These are phyloP conservation scores for Punctularia strigosozonata DNA, from an alignment of 768 basidiomycete species.

Conservation along the genomic window DNA sequence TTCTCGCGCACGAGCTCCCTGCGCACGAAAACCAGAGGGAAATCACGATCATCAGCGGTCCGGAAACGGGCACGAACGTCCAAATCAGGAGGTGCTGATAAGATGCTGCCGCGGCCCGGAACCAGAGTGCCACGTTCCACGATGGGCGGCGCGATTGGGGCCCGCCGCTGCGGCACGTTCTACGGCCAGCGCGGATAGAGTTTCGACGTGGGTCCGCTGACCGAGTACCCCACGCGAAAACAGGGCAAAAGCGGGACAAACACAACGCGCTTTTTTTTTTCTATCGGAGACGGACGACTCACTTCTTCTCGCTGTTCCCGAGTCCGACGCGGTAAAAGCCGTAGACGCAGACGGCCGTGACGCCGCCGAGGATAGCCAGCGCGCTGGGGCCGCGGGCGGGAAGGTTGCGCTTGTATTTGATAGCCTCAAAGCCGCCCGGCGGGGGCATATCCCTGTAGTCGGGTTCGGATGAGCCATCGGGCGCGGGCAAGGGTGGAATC, in stretches of 20 bases:
- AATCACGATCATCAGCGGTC: too few relatives aligned
- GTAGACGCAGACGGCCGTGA: conserved; percentile 74
- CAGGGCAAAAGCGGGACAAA: background rate
- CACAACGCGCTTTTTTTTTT: conserved; percentile 1
- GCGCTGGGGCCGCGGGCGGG: conserved; percentile 84
- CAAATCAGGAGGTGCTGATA: too few relatives aligned
- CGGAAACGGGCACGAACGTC: too few relatives aligned
- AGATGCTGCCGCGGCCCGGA: conserved; percentile 41
- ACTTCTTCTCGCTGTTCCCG: conserved; percentile 92
- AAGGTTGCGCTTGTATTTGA: conserved; percentile 94
- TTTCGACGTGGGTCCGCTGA: conserved; percentile 62
- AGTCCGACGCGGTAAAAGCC: conserved; percentile 88
- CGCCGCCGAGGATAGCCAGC: conserved; percentile 74
- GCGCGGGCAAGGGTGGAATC: conserved; percentile 5
- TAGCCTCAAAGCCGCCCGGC: conserved; percentile 78
- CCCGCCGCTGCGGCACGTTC: conserved; percentile 45
- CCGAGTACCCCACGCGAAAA: conserved; percentile 13
- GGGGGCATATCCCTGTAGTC: conserved; percentile 92
- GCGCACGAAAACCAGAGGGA: conserved; percentile 27
- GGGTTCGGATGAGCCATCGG: too few relatives aligned
- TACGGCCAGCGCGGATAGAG: conserved; percentile 36
- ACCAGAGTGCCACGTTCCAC: conserved; percentile 61
- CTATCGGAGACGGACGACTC: conserved; percentile 21
- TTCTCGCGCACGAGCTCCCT: conserved; percentile 92
- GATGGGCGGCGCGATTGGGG: conserved; percentile 40